A percentile compares a stretch with the other conserved stretches of the same genome.
Conservation (phyloP, 2,329 filamentous ascomycete species). For the Endoconidiophora laricicola region DNA sequence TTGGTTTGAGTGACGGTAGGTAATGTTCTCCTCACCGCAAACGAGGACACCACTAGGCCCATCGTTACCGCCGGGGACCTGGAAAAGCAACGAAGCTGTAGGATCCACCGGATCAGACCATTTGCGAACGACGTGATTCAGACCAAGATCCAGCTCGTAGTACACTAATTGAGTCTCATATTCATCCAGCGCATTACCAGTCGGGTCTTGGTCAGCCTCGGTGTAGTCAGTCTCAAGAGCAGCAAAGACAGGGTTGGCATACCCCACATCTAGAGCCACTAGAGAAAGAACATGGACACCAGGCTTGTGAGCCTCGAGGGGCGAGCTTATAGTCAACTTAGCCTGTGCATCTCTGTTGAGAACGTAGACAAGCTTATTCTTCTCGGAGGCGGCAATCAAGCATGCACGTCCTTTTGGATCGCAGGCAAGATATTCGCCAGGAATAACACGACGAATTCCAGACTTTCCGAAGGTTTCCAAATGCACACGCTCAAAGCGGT, state of each 20-base stretch:
- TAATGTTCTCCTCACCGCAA: conserved; percentile 86
- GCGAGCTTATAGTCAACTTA: conserved; percentile 90
- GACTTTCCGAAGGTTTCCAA: conserved; percentile 98
- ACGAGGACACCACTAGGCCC: conserved; percentile 90
- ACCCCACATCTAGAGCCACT: conserved; percentile 82
- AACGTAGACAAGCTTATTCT: conserved; percentile 99
- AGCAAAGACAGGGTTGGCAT: conserved; percentile 93
- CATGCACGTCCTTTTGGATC: conserved; percentile 94
- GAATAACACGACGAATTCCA: conserved; percentile 79
- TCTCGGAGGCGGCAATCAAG: conserved; percentile 84
- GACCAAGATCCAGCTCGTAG: conserved; percentile 88
- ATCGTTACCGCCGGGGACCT: conserved; percentile 84
- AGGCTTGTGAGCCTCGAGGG: conserved; percentile 86
- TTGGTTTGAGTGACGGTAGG: conserved; percentile 92
- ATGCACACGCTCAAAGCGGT: conserved; percentile 76
- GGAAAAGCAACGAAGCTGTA: conserved; percentile 77
- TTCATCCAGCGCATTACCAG: conserved; percentile 64
- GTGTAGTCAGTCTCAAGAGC: conserved; percentile 87
- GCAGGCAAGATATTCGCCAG: conserved; percentile 87
- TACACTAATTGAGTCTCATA: conserved; percentile 86
- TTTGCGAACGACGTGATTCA: conserved; percentile 93
- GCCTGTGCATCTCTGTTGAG: conserved; percentile 89
- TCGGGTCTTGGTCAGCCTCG: conserved; percentile 79
- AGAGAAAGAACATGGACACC: conserved; percentile 81
- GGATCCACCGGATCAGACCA: conserved; percentile 92